Percentiles rank a stretch among this genome's conserved stretches.
These are phyloP conservation scores for Brassica balearica DNA, from an alignment of 441 rosid species.

Conservation along the genomic window DNA sequence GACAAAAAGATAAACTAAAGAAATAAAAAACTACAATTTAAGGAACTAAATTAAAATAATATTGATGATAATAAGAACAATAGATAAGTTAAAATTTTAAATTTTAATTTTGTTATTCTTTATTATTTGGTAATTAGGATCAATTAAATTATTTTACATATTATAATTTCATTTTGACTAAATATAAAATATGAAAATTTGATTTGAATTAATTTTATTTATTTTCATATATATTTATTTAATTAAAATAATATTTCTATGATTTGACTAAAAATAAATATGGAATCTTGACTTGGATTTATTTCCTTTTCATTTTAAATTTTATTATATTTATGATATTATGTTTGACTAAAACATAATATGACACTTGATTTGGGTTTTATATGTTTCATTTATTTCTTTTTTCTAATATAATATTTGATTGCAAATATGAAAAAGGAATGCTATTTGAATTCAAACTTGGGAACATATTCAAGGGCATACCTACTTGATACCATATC, in stretches of 20 bases:
- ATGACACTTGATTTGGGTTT: not conserved
- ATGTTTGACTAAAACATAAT: not conserved
- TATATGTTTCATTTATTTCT: not conserved
- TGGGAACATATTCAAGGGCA: not conserved
- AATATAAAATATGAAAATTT: not conserved
- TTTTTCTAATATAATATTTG: not conserved
- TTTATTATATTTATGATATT: not conserved
- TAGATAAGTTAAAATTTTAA: not conserved
- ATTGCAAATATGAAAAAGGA: not conserved
- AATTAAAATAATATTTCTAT: not conserved
- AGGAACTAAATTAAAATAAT: no score
- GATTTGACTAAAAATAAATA: not conserved
- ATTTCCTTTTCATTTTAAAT: not conserved
- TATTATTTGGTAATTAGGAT: no score
- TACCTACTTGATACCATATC: not conserved
- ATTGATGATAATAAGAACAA: no score
- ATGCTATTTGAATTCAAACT: not conserved
- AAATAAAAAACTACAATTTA: no score
- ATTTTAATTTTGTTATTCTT: not conserved
- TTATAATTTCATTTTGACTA: not conserved
- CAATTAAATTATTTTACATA: not conserved
- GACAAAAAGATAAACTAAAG: no score
- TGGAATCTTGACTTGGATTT: not conserved
- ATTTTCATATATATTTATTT: not conserved
- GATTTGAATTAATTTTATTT: not conserved